These are phyloP conservation scores for Termitomyces bulborhizus DNA, from an alignment of 768 basidiomycete species.

Conservation along the genomic window DNA sequence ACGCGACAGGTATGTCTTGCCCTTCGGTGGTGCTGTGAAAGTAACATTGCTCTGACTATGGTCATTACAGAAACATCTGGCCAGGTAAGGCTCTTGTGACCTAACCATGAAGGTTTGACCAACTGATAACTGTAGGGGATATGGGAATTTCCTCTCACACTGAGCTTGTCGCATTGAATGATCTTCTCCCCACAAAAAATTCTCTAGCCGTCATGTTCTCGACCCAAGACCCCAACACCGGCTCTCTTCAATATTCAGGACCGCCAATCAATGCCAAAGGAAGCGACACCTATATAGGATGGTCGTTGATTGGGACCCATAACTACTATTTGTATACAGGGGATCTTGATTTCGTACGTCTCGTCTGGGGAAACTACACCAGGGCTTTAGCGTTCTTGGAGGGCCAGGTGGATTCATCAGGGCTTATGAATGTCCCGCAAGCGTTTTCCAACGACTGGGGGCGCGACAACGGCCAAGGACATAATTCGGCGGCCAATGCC, in stretches of 20 bases:
- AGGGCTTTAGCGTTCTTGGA: slow-evolving; percentile 32
- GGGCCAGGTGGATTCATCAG: slow-evolving; percentile 32
- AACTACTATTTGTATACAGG: slow-evolving; percentile 43
- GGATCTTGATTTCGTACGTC: slow-evolving; percentile 34
- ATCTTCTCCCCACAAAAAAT: slow-evolving; percentile 35
- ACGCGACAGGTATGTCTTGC: slow-evolving; percentile 33
- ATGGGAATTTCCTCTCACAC: slow-evolving; percentile 37
- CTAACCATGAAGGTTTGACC: not conserved
- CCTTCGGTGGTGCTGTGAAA: not conserved
- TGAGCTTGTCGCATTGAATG: slow-evolving; percentile 27
- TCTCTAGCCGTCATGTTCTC: slow-evolving; percentile 44
- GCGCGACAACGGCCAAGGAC: slow-evolving; percentile 36
- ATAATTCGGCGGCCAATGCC: slow-evolving; percentile 43
- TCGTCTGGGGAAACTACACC: slow-evolving; percentile 40
- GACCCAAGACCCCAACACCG: slow-evolving; percentile 36
- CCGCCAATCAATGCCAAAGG: slow-evolving; percentile 29
- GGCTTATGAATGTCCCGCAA: slow-evolving; percentile 31
- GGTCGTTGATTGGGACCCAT: slow-evolving; percentile 40
- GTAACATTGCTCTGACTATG: not conserved
- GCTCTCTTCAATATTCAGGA: slow-evolving; percentile 39
- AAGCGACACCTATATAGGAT: slow-evolving; percentile 42
- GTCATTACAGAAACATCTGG: slow-evolving; percentile 21
- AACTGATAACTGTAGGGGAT: slow-evolving; percentile 20
- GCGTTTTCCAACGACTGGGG: slow-evolving; percentile 46
- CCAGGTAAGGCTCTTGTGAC: slow-evolving; percentile 10